Evolutionary conservation across 257 asterid species (phyloP).

Genomic region (Fraxinus pennsylvanica): DNA sequence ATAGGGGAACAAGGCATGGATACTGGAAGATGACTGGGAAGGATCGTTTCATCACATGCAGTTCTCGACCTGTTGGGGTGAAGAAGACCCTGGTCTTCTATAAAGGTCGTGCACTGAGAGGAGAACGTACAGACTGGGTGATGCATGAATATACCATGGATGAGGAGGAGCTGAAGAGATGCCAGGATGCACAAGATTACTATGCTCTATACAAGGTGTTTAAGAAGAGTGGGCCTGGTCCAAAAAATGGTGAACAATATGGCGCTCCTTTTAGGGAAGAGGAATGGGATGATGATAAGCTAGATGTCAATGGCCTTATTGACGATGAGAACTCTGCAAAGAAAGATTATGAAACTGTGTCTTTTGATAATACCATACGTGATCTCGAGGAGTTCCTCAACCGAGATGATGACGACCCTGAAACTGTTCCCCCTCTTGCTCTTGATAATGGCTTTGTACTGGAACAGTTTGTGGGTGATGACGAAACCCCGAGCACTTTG

Average conservation of each 20-base stretch:
- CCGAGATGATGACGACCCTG: constrained; percentile 36
- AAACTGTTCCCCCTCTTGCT: constrained; percentile 30
- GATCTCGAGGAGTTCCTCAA: constrained; percentile 65
- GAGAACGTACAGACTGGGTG: constrained; percentile 94
- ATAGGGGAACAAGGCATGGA: constrained; percentile 71
- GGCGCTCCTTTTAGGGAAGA: constrained; percentile 92
- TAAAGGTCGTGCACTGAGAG: constrained; percentile 82
- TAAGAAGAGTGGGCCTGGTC: constrained; percentile 97
- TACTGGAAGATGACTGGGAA: constrained; percentile 97
- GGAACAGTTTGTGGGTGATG: constrained; percentile 41
- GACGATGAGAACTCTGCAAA: constrained; percentile 36
- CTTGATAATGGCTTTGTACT: constrained; percentile 36
- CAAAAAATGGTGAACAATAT: constrained; percentile 93
- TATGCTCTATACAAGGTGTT: constrained; percentile 80
- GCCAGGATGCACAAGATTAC: constrained; percentile 51
- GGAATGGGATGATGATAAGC: constrained; percentile 74
- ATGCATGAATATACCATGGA: constrained; percentile 93
- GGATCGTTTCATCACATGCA: constrained; percentile 64
- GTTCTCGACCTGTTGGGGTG: constrained; percentile 68
- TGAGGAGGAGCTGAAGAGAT: constrained; percentile 76
- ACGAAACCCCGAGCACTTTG: constrained; percentile 43
- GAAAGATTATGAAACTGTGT: constrained; percentile 21
- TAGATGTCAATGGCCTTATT: constrained; percentile 37
- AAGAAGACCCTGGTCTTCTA: constrained; percentile 92
- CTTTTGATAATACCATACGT: constrained; percentile 18